Evolutionary conservation across 1,284 basidiomycete genomes (phyloP), one percentile per base, ranked within the genome.

Genomic region (Sporisorium sorghi): DNA sequence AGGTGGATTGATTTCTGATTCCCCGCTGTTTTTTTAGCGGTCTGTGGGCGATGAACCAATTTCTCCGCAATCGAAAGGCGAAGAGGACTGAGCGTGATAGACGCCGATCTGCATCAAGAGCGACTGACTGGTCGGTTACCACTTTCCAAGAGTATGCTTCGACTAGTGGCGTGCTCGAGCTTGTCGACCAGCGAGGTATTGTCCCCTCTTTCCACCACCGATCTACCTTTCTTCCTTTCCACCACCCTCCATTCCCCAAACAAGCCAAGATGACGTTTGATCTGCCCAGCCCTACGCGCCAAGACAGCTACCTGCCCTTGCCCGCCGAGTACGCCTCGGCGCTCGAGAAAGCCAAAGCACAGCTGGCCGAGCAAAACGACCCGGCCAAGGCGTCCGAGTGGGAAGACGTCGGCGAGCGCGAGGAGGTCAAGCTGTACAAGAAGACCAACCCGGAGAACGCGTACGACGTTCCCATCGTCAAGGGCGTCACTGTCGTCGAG

Each of bases 231-330:
- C 19, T 35, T 26, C 55, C 11, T 39, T 17, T 3, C 15, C 12
- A 23, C 28, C 47, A 37, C 24, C 17, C 26, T 10, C 46, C 14
- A 33, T 10, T n/a, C 5, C 10, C 21, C 26, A n/a, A n/a, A n/a
- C n/a, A n/a, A n/a, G n/a, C 33, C 33, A 52, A 52, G 28, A 81
- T 81, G 79, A 79, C 79, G 14, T 64, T 81, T 66, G 58, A 80
- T 26, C 63, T 81, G 14, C 79, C 79, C 28, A 23, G 14, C 47
- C 26, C 66, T 5, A 50, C 47, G 19, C 62, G 58, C 12, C 63
- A 64, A 35, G 49, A 58, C 35, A 39, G 50, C 33, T 81, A 80
- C 63, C 56, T 61, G 12, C n/a, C 54, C 11, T 46, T 75, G 17
- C 75, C 80, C 35, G 43, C 58, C 24, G 74, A 73, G 37, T 79